Evolutionary conservation across 805 yeast genomes (phyloP).

Genomic region (Myxozyma neotropica): DNA sequence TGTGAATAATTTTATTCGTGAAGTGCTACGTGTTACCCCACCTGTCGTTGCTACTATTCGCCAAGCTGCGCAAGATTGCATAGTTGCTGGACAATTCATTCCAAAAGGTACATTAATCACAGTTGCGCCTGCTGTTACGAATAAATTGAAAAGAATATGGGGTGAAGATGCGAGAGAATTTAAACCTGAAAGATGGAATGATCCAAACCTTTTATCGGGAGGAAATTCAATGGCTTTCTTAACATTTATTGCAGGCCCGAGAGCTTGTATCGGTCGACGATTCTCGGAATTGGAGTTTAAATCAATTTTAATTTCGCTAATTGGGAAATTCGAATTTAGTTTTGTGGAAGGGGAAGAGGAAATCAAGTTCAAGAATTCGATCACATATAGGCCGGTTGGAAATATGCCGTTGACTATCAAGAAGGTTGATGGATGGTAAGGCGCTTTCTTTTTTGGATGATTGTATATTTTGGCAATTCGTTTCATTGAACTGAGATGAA

Average conservation of each 20-base stretch:
- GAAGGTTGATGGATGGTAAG: slow-evolving; percentile 8
- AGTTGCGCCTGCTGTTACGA: slow-evolving; percentile 11
- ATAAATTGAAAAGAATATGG: slow-evolving; percentile 20
- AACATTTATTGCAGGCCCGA: slow-evolving; percentile 29
- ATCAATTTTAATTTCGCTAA: slow-evolving; percentile 14
- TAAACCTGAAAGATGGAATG: slow-evolving; percentile 31
- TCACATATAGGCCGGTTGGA: slow-evolving; percentile 24
- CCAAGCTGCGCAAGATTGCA: slow-evolving; percentile 16
- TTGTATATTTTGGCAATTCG: too few species aligned
- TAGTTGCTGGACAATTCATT: slow-evolving; percentile 12
- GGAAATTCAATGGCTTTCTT: slow-evolving; percentile 15
- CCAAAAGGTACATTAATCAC: slow-evolving; percentile 24
- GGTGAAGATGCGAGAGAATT: slow-evolving; percentile 31
- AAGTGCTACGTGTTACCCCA: slow-evolving; percentile 20
- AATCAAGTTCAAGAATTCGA: slow-evolving; percentile 2
- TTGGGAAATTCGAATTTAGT: slow-evolving; percentile 16
- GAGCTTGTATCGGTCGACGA: slow-evolving; percentile 29
- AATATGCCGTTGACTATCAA: slow-evolving; percentile 17
- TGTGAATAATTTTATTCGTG: slow-evolving; percentile 26
- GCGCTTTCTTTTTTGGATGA: not conserved
- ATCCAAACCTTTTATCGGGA: slow-evolving; percentile 9
- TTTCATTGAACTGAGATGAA: too few species aligned
- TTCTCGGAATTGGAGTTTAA: slow-evolving; percentile 30
- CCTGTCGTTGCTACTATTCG: slow-evolving; percentile 27
- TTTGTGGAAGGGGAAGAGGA: slow-evolving; percentile 6